Evolutionary conservation across 2,329 filamentous ascomycete species (phyloP).

Genomic region (Fusarium xyrophilum): DNA sequence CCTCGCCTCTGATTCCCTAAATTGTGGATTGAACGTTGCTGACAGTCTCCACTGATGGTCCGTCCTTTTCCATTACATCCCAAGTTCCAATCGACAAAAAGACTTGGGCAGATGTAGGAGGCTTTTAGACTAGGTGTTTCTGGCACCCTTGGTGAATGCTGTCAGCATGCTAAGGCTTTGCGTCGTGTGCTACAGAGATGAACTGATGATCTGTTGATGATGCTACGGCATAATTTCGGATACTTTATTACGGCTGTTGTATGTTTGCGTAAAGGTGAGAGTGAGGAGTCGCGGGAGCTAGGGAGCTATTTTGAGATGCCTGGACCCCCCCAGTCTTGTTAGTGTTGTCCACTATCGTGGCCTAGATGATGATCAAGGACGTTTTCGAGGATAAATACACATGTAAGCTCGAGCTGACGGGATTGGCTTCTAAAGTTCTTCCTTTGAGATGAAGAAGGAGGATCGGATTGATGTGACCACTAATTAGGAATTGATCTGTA

Average conservation of each 20-base stretch:
- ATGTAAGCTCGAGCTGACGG: background rate
- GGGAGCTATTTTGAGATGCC: background rate
- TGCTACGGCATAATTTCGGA: background rate
- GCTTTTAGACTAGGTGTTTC: background rate
- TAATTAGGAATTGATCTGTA: background rate
- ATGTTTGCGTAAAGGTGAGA: background rate
- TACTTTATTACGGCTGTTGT: background rate
- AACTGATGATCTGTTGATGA: background rate
- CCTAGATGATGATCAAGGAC: slow-evolving; percentile 5
- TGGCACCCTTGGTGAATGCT: background rate
- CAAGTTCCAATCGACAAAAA: background rate
- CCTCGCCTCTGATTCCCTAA: slow-evolving; percentile 24
- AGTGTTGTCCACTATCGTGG: background rate
- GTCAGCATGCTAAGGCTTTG: slow-evolving; percentile 3
- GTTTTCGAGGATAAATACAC: background rate
- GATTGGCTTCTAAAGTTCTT: background rate
- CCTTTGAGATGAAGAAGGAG: accelerated
- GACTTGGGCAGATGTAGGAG: accelerated
- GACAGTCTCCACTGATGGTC: slow-evolving; percentile 13
- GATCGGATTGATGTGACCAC: background rate
- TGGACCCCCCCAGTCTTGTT: background rate
- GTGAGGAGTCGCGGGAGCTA: background rate
- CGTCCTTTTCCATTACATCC: slow-evolving; percentile 1
- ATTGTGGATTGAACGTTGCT: slow-evolving; percentile 17
- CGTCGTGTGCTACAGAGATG: background rate